phyloP scores from a whole-genome alignment of 1,139 yeast species.

The Nakaseomyces bracarensis region DNA sequence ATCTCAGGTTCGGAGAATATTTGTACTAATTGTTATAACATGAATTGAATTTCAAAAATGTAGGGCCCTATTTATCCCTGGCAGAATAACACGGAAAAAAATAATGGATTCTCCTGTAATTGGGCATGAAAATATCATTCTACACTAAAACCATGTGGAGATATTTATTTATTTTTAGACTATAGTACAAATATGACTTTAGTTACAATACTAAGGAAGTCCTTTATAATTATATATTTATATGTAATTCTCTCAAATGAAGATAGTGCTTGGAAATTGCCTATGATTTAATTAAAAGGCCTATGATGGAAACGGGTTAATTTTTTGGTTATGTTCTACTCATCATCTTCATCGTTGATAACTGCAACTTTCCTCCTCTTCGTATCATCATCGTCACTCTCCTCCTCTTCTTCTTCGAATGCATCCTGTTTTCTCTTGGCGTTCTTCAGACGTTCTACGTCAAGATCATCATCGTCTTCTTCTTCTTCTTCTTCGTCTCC shows the following conservation, averaged over 20 bases:
- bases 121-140: not conserved
- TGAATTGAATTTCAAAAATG: no score
- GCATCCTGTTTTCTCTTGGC: slow-evolving; percentile 50
- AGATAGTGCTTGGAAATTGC: no score
- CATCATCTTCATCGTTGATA: slow-evolving; percentile 58
- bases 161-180: no score
- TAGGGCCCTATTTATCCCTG: not conserved
- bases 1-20: no score
- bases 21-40: no score
- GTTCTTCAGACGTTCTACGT: slow-evolving; percentile 55
- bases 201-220: no score
- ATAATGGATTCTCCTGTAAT: not conserved
- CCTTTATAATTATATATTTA: no score
- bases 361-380: slow-evolving; percentile 45
- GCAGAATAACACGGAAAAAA: not conserved
- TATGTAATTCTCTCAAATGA: no score
- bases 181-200: no score
- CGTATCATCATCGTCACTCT: slow-evolving; percentile 28
- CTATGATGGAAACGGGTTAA: not conserved
- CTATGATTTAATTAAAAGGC: no score
- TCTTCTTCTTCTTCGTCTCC: slow-evolving; percentile 35
- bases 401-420: slow-evolving; percentile 24
- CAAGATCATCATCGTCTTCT: slow-evolving; percentile 46
- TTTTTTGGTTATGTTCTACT: slow-evolving; percentile 14
- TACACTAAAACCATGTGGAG: not conserved